Base-by-base conservation (phyloP, 257 asterid species). In the Solanum gracilifrons region DNA sequence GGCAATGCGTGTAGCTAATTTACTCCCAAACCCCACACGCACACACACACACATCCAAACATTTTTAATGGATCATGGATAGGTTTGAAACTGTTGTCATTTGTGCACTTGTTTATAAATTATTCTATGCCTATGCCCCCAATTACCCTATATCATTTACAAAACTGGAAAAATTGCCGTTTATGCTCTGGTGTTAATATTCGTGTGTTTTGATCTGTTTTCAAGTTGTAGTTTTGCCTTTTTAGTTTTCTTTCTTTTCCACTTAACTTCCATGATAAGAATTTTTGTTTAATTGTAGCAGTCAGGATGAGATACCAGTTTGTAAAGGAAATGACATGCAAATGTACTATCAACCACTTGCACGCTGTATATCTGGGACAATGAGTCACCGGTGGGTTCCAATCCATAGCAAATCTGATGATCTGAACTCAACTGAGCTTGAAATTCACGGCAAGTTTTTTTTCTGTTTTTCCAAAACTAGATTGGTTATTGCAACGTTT, bases 301-400 rank as follows among this genome's bases (percentile, higher is more conserved):
- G 88, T 90, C 92, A 88, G 83, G 91, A 82, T 13, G 86, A 88
- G 86, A 88, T 92, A 86, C 96, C 98, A 88, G 93, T 92, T 89
- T 97, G 99, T 88, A 89, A 90, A 46, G 98, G 96, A 87, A 98
- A 96, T 62, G 96, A 94, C 68, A 89, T 86, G 82, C 97, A 90
- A 87, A 79, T 98, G 36, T 97, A 97, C 90, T 97, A 94, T 89
- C 94, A 90, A 87, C 96, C 98, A 33, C 95, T 96, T 89, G 90
- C 89, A 71, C 92, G 51, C 74, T 97, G 99, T 89, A 91, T 96
- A 55, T 92, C 94, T 89, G 99, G 98, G 88, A 91, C 93, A 25
- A 76, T 84, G 88, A 92, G 96, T 93, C 92, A 91, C 75, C 96
- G 93, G 37, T 97, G 99, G 99, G 89, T 88, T 86, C 95, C 97